Evolutionary conservation across 306 rosid genomes (phyloP), one percentile per base, ranked within the genome.

Genomic region (Comarum palustre): DNA sequence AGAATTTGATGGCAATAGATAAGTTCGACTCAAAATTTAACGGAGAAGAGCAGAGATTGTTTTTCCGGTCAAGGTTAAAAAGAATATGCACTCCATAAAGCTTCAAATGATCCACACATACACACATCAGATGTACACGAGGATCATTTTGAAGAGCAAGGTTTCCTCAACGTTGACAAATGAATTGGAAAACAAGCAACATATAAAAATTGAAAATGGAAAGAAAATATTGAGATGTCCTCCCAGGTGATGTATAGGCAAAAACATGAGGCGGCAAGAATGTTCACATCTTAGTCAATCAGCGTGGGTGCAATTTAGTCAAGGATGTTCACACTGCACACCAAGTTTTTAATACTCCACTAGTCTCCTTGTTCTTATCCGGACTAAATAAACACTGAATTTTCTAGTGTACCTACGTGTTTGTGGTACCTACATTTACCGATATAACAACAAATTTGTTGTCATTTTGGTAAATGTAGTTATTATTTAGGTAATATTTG

Each of bases 271-370:
- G 70, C 59, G 20, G 63, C 34, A 38, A 27, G 50, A 3, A 10
- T 5, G 57, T 14, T 61, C 41, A 72, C 76, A 48, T 16, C 34
- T 31, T 6, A 39, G 78, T 81, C 75, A 72, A 65, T 15, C 42
- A 22, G 58, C 46, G 20, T 22, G 72, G 77, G 69, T 27, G n/a
- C 61, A 71, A 22, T 12, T 16, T 34, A 70, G 79, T 74, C 80
- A 38, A 39, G 20, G 52, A 45, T 6, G 71, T 74, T 78, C 77
- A 74, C 68, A 70, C 57, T 71, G 4, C 66, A 60, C 32, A 70
- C 68, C 76, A 41, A 46, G 32, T 24, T 55, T 17, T 64, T 43
- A 45, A 52, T 69, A 52, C 55, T 24, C 54, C 34, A 39, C 69
- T 47, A 66, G 25, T 43, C 4, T 41, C 64, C 73, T 55, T 27